Percentiles rank a stretch among this genome's conserved stretches.
Conservation (phyloP, 345 rosid species). For the Pseudoturritis turrita region DNA sequence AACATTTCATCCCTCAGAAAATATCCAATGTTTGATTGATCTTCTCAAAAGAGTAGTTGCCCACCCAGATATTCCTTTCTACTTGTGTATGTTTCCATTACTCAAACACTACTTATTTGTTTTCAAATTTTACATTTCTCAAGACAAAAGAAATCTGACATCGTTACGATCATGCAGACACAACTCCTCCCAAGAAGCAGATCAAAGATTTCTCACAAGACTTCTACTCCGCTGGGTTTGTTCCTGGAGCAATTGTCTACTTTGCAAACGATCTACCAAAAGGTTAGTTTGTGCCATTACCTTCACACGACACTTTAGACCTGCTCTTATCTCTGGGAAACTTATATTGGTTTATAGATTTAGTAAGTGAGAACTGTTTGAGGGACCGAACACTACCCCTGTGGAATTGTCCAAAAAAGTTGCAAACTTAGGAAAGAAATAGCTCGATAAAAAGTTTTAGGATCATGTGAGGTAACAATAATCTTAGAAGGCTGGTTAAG, state of each 20-base stretch:
- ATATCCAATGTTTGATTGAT: conserved; percentile 67
- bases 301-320: not conserved
- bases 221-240: conserved; percentile 72
- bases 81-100: conserved; percentile 54
- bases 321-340: not conserved
- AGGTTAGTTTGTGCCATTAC: conserved; percentile 40
- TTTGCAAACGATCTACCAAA: conserved; percentile 61
- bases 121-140: not conserved
- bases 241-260: conserved; percentile 94
- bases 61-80: conserved; percentile 61
- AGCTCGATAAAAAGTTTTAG: not conserved
- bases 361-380: not conserved
- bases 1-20: conserved; percentile 80
- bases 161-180: conserved; percentile 44
- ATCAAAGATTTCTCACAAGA: conserved; percentile 74
- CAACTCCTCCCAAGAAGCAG: conserved; percentile 87
- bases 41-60: conserved; percentile 60
- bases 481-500: conserved; percentile 6
- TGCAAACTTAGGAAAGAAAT: not conserved
- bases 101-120: not conserved
- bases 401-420: not conserved
- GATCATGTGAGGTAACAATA: not conserved
- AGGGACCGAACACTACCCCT: not conserved
- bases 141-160: not conserved
- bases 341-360: conserved; percentile 2